Conservation (phyloP, 345 rosid species). For the Eucalyptus melliodora region DNA sequence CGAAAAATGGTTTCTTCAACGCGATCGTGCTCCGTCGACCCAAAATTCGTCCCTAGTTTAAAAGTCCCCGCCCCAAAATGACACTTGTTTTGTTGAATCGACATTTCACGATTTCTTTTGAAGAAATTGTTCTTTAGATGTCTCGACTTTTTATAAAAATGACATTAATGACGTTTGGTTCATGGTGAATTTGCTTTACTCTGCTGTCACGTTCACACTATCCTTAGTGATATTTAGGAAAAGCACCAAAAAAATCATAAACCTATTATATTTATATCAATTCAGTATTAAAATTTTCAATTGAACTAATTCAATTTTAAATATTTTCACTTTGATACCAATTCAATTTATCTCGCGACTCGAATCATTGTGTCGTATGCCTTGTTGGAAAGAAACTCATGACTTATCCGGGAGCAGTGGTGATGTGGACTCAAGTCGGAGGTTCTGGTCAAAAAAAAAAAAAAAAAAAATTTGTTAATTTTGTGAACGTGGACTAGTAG, state of each 20-base stretch:
- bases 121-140: background rate
- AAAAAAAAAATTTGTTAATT: too few relatives aligned
- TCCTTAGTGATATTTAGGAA: rapidly evolving
- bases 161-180: background rate
- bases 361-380: too few relatives aligned
- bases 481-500: rapidly evolving
- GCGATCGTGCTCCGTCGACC: too few relatives aligned
- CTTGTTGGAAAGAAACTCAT: too few relatives aligned
- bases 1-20: background rate
- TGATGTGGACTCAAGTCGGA: too few relatives aligned
- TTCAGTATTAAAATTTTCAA: rapidly evolving
- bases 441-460: too few relatives aligned
- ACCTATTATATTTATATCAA: rapidly evolving
- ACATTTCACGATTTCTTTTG: background rate
- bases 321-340: rapidly evolving
- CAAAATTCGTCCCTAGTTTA: too few relatives aligned
- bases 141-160: background rate
- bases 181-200: background rate
- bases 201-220: background rate
- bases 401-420: too few relatives aligned
- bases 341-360: too few relatives aligned
- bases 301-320: rapidly evolving
- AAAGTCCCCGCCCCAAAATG: background rate
- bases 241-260: rapidly evolving
- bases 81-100: background rate